Evolutionary conservation across 2,329 filamentous ascomycete genomes (phyloP), one percentile per base, ranked within the genome.

Genomic region (Aspergillus latus): DNA sequence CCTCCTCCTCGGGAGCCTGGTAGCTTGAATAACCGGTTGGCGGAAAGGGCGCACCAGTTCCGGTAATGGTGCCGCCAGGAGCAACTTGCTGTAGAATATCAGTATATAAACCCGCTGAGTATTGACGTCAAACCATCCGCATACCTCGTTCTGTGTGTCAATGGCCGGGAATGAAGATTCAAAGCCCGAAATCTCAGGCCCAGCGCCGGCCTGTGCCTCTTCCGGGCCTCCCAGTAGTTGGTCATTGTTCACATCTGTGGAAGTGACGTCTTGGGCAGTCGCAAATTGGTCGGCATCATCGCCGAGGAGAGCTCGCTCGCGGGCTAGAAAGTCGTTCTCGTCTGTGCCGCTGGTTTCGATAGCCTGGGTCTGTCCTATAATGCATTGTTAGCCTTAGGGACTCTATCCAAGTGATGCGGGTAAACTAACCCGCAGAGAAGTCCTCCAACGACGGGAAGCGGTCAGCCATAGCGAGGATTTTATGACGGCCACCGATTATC

Each of bases 261-360:
- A 82, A 57, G 82, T 79, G 74, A 66, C 69, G 50, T 96, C 90
- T 69, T 88, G 86, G 59, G 85, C 82, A 32, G 89, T 89, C 61
- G 88, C 82, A 74, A 99, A 99, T 78, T 92, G 89, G 67, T 92
- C 84, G 59, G 94, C 94, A 74, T 97, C 94, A 62, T 96, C 94
- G 63, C 94, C 94, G 6, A 99, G 85, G 15, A 88, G 77, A 59
- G 92, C 94, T 70, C 92, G 90, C 79, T 99, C 94, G 65, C 93
- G 90, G 61, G 90, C 87, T 48, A 97, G 85, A 74, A 99, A 97
- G 76, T 96, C 91, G 69, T 90, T 86, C 60, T 84, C 81, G 34
- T 87, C 86, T 88, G 76, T 61, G 57, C 65, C 64, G 46, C 67
- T 69, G 60, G 57, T 66, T 34, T 72, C 67, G 42, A 65, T 64